Conservation (phyloP, 805 yeast genomes). For the Ogataea neopini region DNA sequence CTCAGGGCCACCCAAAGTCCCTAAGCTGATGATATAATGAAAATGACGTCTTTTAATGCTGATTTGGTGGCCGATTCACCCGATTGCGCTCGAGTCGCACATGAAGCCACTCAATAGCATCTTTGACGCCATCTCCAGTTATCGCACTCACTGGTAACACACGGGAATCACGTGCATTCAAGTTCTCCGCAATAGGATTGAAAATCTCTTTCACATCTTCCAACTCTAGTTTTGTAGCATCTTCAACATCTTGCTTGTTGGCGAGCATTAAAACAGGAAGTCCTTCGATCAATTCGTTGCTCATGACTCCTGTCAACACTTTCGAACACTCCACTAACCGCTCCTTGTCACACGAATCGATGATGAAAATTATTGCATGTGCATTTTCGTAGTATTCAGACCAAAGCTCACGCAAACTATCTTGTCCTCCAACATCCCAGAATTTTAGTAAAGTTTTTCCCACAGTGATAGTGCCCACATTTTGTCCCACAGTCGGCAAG, state of each 20-base stretch:
- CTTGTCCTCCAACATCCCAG: constrained; percentile 98
- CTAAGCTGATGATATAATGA: background rate
- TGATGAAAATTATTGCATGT: constrained; percentile 89
- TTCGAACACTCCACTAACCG: constrained; percentile 81
- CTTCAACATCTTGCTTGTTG: constrained; percentile 81
- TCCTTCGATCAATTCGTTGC: constrained; percentile 64
- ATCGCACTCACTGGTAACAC: constrained; percentile 88
- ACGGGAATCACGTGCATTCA: constrained; percentile 88
- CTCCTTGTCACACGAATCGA: constrained; percentile 85
- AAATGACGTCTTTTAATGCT: constrained; percentile 29
- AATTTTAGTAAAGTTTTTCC: constrained; percentile 56
- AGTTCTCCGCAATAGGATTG: constrained; percentile 76
- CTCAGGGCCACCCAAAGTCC: background rate
- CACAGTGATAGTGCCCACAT: constrained; percentile 53
- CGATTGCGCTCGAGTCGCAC: constrained; percentile 70
- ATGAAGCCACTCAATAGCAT: constrained; percentile 87
- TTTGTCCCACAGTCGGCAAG: constrained; percentile 94
- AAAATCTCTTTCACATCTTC: constrained; percentile 81
- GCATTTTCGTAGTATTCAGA: constrained; percentile 79
- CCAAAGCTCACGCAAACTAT: constrained; percentile 83
- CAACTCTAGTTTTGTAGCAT: constrained; percentile 60
- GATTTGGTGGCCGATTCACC: constrained; percentile 54
- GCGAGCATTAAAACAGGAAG: constrained; percentile 94
- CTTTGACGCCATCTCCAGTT: constrained; percentile 79
- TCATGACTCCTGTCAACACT: constrained; percentile 58